Base-by-base conservation (phyloP, 2,329 filamentous ascomycete genomes). In the Colletotrichum truncatum region DNA sequence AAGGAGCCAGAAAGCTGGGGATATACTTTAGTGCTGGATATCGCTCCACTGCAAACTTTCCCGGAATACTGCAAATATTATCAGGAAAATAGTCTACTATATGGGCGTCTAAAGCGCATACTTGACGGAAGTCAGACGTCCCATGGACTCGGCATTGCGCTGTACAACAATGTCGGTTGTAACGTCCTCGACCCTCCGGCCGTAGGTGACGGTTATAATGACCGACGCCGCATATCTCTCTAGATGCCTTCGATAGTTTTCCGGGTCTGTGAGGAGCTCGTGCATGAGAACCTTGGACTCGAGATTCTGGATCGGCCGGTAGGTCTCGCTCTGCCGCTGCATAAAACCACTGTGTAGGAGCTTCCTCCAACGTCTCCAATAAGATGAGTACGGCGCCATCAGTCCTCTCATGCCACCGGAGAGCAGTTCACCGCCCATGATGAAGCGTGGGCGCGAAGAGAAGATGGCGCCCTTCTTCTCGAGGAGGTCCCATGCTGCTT, bases 401-500 rank as follows among this genome's bases (percentile, higher is more conserved):
- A 83, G 70, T 0, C 80, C 79, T 4, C 80, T 73, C 73, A 81
- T 74, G 0, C 79, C 79, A 0, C 74, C 77, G 0, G 81, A 82
- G 0, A 82, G 70, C 0, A 81, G 70, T 41, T 82, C 80, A 2
- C 78, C 77, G 25, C 81, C 81, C 74, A 82, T 80, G 61, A 82
- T 81, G 67, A 83, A 83, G 3, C 81, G 74, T 0, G 81, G 81
- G 0, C 81, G 75, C 0, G 80, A 83, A 0, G 81, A 82, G 60
- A 80, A 83, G 38, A 79, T 75, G 3, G 78, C 73, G 2, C 81
- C 80, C 4, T 77, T 75, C 57, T 78, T 80, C 67, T 83, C 81
- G 1, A 82, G 75, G 0, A 82, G 73, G 34, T 81, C 80, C 77
- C 78, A 81, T 1, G 79, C 80, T 2, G 78, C 78, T 41, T 79